Base-by-base conservation (phyloP, 2,329 filamentous ascomycete genomes). In the Venturia oleaginea region DNA sequence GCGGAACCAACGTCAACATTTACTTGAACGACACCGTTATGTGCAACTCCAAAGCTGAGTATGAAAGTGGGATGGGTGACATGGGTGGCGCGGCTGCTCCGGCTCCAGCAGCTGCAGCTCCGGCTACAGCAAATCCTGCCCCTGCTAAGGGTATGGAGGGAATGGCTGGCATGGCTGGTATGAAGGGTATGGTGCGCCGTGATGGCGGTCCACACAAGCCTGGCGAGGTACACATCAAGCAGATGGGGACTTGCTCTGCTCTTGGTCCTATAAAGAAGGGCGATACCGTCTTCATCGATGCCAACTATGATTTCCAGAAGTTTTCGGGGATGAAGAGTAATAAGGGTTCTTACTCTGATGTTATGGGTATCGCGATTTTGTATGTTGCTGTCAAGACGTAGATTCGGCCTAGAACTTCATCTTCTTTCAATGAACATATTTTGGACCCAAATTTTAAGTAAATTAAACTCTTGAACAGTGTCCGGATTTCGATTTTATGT, bases 311-410 rank as follows among this genome's bases (percentile, higher is more conserved):
- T 48, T 54, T 65, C 57, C 55, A 61, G 11, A 48, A 61, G 34
- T 61, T 27, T 38, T 34, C 37, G 15, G 63, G 63, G 5, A 61
- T 61, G 34, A 43, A 42, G 54, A 46, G 38, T 27, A 34, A 55
- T 2, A 38, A 32, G 22, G 63, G 55, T 1, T 30, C 19, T 17
- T 55, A 43, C 19, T 17, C 37, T 17, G 60, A 62, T 34, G 48
- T 64, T 19, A 64, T 64, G 63, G 63, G 63, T 17, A 64, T 64
- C 30, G 54, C 63, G 17, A 55, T 55, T n/a, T 19, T 55, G 27
- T 55, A 55, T n/a, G 30, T 55, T 34, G 51, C 51, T 34, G 51
- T 55, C 19, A 55, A 34, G 51, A 34, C 8, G 13, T 55, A 55
- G 51, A 55, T 3, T 7, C 5, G 27, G 17, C 5, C 15, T 17